Evolutionary conservation across 164 flowering plant species (phyloP), one percentile per base, ranked within the genome.

Genomic region (Aristolochia californica): DNA sequence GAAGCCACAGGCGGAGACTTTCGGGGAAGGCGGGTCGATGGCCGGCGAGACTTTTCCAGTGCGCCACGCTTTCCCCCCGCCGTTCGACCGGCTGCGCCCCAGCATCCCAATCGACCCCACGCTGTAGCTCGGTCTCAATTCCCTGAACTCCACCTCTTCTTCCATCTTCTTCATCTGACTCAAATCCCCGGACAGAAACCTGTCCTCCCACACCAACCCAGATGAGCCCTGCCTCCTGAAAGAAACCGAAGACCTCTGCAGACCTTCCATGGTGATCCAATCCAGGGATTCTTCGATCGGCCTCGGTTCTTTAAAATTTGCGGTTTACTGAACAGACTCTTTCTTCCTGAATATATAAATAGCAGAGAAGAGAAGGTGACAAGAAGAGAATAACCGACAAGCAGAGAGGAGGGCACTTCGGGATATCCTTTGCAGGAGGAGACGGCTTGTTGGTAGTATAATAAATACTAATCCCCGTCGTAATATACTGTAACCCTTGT

Each of bases 221-320:
- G 97, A 89, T 3, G 95, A 89, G 22, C 97, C 97, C 60, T 78
- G 83, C 50, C 97, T 80, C 63, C 97, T 75, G 58, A 87, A 89
- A 13, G 95, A 83, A 24, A 70, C 66, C 26, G 63, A 73, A 14
- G 97, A 89, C 64, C 93, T 81, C 63, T 72, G 86, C 65, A 87
- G 69, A n/a, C 72, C 84, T 12, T 61, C 82, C 88, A 75, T 79
- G 20, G 48, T 24, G 2, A 40, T 27, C 38, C 10, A 34, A 34
- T 34, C 40, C 40, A 9, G 40, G 40, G 5, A 5, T 8, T 7
- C 40, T 12, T 34, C 10, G 40, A 34, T 34, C 40, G 40, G 9
- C 40, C n/a, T n/a, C n/a, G n/a, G n/a, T n/a, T n/a, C n/a, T n/a
- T n/a, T n/a, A n/a, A n/a, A n/a, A n/a, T n/a, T n/a, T n/a, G n/a